Conservation (phyloP, 345 rosid genomes). For the Conringia planisiliqua region DNA sequence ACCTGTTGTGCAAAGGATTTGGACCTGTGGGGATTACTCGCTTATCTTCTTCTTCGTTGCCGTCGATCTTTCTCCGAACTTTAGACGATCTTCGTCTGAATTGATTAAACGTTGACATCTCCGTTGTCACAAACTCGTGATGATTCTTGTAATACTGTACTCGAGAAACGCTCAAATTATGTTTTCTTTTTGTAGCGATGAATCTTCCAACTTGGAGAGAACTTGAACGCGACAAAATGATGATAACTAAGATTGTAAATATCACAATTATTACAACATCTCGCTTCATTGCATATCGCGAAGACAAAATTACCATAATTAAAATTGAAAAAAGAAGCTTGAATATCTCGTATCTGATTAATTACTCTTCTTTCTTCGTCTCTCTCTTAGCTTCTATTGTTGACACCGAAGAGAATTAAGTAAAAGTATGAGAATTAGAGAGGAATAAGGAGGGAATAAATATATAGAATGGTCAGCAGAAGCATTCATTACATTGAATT, state of each 20-base stretch:
- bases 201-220: conserved; percentile 16
- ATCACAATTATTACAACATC: conserved; percentile 11
- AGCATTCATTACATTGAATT: conserved; percentile 25
- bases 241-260: conserved; percentile 9
- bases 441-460: conserved; percentile 1
- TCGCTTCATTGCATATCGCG: conserved; percentile 28
- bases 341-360: neutral
- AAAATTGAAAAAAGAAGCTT: neutral
- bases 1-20: conserved; percentile 34
- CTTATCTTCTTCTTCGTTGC: conserved; percentile 18
- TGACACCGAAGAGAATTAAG: neutral
- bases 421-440: neutral
- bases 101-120: conserved; percentile 19
- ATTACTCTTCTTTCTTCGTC: neutral
- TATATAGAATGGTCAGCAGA: conserved; percentile 8
- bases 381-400: neutral
- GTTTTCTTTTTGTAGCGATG: neutral
- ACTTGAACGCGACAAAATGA: conserved; percentile 18
- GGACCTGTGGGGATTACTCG: conserved; percentile 30
- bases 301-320: neutral
- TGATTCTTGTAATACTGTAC: conserved; percentile 5
- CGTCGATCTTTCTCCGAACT: conserved; percentile 7
- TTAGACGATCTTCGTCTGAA: neutral
- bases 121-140: conserved; percentile 1
- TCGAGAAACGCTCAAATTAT: neutral